A percentile compares a stretch with the other conserved stretches of the same genome.
These are phyloP conservation scores for Nemophila menziesii DNA, from an alignment of 257 asterid species.

Conservation along the genomic window DNA sequence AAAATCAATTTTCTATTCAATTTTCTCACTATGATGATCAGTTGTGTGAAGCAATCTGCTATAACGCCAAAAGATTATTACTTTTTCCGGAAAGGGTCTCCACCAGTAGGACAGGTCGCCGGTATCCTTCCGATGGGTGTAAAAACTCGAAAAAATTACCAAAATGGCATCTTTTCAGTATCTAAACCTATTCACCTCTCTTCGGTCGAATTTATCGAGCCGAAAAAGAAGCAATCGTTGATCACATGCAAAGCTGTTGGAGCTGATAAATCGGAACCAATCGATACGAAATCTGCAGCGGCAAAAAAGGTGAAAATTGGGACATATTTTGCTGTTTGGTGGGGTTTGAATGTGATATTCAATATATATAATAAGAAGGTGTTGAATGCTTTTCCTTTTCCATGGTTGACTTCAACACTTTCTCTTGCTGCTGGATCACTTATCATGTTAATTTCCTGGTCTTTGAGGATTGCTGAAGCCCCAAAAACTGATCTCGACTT, in stretches of 20 bases:
- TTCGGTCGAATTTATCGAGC: background rate
- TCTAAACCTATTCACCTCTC: background rate
- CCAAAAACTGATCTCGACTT: conserved; percentile 2
- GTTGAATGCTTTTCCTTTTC: conserved; percentile 4
- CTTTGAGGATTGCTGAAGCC: conserved; percentile 1
- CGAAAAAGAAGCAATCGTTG: background rate
- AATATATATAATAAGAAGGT: conserved; percentile 6
- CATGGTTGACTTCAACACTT: conserved; percentile 2
- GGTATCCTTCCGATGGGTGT: background rate
- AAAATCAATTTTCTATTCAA: background rate
- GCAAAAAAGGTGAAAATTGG: conserved; percentile 1
- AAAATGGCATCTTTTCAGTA: background rate
- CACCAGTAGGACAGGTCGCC: background rate
- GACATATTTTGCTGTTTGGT: conserved; percentile 4
- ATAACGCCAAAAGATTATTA: background rate
- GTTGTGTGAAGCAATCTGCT: conserved; percentile 1
- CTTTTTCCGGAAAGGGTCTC: background rate
- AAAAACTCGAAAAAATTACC: background rate
- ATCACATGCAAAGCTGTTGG: conserved; percentile 1
- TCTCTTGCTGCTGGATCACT: conserved; percentile 5
- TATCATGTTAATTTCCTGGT: conserved; percentile 3
- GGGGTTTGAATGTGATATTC: conserved; percentile 5
- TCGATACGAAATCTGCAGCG: background rate
- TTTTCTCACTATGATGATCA: background rate
- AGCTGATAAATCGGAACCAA: background rate